Evolutionary conservation across 2,329 filamentous ascomycete genomes (phyloP), one percentile per base, ranked within the genome.

Genomic region (Zymoseptoria passerinii): DNA sequence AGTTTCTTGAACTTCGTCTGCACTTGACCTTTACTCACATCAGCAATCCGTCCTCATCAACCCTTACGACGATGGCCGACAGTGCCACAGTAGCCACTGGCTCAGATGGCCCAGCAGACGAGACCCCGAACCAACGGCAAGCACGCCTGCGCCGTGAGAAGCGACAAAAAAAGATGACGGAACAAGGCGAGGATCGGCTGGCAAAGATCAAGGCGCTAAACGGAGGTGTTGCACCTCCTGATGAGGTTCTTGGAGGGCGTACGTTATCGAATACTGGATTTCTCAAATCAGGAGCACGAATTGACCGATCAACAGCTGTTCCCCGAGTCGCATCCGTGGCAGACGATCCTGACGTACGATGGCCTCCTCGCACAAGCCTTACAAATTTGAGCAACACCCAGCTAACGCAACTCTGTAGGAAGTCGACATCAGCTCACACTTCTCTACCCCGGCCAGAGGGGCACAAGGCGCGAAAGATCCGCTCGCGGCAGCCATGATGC

Each of bases 91-190:
- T 55, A 10, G 62, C 67, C 52, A 59, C 66, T 9, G 64, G 66
- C 53, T 59, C 61, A 50, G 65, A 65, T 20, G 61, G 60, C 8
- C 63, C 65, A 28, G 65, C 67, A 50, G 65, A 65, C 48, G 75
- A 75, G 59, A 75, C 77, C 7, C 73, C 77, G 2, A 74, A 73
- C 9, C 78, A 80, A 66, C 67, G 73, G 58, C 85, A 90, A 73
- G 86, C 86, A 44, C 84, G 88, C 52, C 78, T 90, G 58, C 86
- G 89, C 66, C 89, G 90, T 73, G 88, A 92, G 72, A 84, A 88
- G 48, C 82, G 89, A 53, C 86, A 90, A 72, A 88, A 88, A 58
- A 92, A 92, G 78, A 85, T 92, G 74, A 83, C 81, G 67, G 83
- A 85, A 53, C 85, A 86, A 60, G 89, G 87, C 58, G 82, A 84